Evolutionary conservation across 306 rosid species (phyloP).

Genomic region (Acacia melanoxylon): DNA sequence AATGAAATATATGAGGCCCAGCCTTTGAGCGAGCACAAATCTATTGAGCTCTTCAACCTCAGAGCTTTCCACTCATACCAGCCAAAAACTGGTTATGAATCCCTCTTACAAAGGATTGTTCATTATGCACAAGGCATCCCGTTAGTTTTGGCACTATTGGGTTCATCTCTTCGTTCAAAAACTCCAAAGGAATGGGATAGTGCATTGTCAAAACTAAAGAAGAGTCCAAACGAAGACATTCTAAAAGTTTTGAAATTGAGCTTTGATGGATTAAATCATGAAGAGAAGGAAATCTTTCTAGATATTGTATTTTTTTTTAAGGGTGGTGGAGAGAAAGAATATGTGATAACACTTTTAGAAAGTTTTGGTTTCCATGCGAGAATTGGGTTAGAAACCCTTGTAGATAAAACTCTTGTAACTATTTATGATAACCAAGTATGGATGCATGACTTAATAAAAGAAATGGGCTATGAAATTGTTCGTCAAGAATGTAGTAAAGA

Average conservation of each 20-base stretch:
- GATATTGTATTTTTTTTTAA: slow-evolving; percentile 6
- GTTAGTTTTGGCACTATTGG: neutral
- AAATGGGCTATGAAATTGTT: slow-evolving; percentile 34
- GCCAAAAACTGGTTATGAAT: neutral
- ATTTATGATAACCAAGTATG: neutral
- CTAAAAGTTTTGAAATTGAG: slow-evolving; percentile 6
- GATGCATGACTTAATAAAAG: slow-evolving; percentile 40
- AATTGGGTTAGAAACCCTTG: slow-evolving; percentile 18
- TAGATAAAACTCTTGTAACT: slow-evolving; percentile 27
- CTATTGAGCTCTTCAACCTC: neutral
- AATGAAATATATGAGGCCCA: neutral
- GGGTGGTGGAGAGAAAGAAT: neutral
- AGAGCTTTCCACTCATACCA: neutral
- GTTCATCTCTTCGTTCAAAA: neutral
- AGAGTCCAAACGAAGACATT: neutral
- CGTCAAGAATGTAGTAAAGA: slow-evolving; percentile 26
- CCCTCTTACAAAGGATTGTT: neutral
- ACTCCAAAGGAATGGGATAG: neutral
- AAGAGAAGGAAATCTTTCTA: neutral
- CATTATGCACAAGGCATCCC: neutral
- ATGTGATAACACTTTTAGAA: neutral
- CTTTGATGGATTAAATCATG: neutral
- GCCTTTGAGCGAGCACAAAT: neutral
- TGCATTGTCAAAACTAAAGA: neutral
- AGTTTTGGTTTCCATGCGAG: slow-evolving; percentile 9